phyloP scores from a whole-genome alignment of 2,329 filamentous ascomycete species.

The Aureobasidium subglaciale region DNA sequence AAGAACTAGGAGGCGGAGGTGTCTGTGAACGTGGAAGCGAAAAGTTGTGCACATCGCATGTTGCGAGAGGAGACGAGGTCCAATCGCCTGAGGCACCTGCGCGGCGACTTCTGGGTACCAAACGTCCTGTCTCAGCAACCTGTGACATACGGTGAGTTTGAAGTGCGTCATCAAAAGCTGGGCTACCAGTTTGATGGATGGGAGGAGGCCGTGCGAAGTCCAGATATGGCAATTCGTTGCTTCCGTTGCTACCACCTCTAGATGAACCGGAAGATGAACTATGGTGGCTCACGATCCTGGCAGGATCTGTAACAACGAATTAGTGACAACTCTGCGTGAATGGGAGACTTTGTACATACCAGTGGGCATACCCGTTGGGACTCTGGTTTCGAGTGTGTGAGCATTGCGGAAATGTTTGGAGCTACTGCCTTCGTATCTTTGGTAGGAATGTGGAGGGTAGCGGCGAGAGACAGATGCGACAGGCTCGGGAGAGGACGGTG shows the following conservation, averaged over 20 bases:
- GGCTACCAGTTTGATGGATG: slow-evolving; percentile 22
- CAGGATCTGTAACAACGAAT: slow-evolving; percentile 14
- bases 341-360: too few relatives aligned
- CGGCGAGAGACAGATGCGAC: slow-evolving; percentile 18
- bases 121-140: slow-evolving; percentile 44
- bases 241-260: slow-evolving; percentile 19
- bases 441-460: slow-evolving; percentile 30
- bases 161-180: slow-evolving; percentile 31
- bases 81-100: slow-evolving; percentile 33
- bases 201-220: slow-evolving; percentile 19
- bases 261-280: slow-evolving; percentile 19
- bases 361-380: slow-evolving; percentile 2
- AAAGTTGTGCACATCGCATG: slow-evolving; percentile 2
- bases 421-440: slow-evolving; percentile 31
- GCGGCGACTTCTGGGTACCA: slow-evolving; percentile 35
- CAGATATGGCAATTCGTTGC: slow-evolving; percentile 17
- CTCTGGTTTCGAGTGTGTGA: slow-evolving; percentile 7
- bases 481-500: not conserved
- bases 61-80: slow-evolving; percentile 21
- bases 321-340: too few relatives aligned
- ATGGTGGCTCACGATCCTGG: slow-evolving; percentile 4
- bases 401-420: slow-evolving; percentile 10
- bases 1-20: slow-evolving; percentile 3
- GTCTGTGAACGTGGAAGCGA: slow-evolving; percentile 4
- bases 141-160: slow-evolving; percentile 43